Percentiles rank a stretch among this genome's conserved stretches.
These are phyloP conservation scores for Saccharomycopsis fermentans DNA, from an alignment of 805 yeast species.

Conservation along the genomic window DNA sequence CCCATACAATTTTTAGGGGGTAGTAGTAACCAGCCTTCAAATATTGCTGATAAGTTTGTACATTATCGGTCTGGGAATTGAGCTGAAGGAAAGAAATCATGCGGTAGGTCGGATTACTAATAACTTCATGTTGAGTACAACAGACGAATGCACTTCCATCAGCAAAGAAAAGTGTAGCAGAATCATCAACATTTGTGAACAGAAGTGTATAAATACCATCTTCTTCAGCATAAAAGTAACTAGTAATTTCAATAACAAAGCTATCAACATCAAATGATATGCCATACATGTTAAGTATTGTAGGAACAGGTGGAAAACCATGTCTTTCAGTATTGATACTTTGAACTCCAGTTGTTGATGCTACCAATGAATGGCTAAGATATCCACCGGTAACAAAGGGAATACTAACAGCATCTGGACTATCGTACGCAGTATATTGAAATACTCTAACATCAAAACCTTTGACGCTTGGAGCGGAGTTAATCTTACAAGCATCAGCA, in stretches of 20 bases:
- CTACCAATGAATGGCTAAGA: too few relatives aligned
- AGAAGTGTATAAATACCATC: conserved; percentile 25
- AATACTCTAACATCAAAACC: too few relatives aligned
- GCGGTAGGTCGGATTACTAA: not conserved
- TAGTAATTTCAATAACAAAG: conserved; percentile 22
- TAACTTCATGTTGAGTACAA: conserved; percentile 18
- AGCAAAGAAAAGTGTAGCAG: conserved; percentile 26
- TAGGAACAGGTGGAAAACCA: too few relatives aligned
- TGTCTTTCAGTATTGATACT: too few relatives aligned
- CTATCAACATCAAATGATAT: conserved; percentile 17
- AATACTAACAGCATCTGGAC: too few relatives aligned
- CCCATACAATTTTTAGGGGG: conserved; percentile 24
- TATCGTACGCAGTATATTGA: too few relatives aligned
- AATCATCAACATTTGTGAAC: conserved; percentile 25
- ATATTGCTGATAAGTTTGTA: not conserved
- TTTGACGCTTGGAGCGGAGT: too few relatives aligned
- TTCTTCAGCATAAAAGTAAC: conserved; percentile 23
- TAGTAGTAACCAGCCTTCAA: conserved; percentile 23
- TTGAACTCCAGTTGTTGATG: too few relatives aligned
- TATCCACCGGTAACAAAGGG: too few relatives aligned
- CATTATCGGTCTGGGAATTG: conserved; percentile 17
- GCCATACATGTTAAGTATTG: too few relatives aligned
- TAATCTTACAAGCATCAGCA: too few relatives aligned
- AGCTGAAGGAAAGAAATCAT: conserved; percentile 12
- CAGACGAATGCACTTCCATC: conserved; percentile 28